Evolutionary conservation across 2,329 filamentous ascomycete species (phyloP), one percentile per base, ranked within the genome.

Genomic region (Alternaria brassicae): DNA sequence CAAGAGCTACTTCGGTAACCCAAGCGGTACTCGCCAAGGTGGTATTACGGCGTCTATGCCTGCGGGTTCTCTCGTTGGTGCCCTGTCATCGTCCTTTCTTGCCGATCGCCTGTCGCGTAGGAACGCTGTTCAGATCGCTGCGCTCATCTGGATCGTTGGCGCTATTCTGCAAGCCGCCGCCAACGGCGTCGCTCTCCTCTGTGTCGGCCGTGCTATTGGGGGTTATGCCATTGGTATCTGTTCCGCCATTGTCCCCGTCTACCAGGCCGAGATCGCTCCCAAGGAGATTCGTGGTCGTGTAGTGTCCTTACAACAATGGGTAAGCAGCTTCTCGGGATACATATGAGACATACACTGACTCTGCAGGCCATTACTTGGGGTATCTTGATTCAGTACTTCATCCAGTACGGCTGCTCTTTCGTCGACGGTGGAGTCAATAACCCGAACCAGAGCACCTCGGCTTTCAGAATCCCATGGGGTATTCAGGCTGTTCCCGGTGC

Each of bases 161-260:
- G 72, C 79, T 12, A 72, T 79, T 47, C 69, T 78, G 51, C 77
- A 78, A 58, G 72, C 74, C 36, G 72, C 74, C 9, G 57, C 76
- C n/a, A 79, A 80, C 40, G 77, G 78, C 53, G 63, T 80, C 10
- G 66, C 72, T 49, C 71, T 78, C 30, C 73, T 80, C 61, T 84
- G 87, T 69, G 72, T 78, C 32, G 75, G 75, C 34, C 89, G 93
- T 77, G 88, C 96, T 63, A 85, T 95, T 76, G 92, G 91, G 56
- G 93, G 93, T 80, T 81, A 96, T 8, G 91, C 92, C 40, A 92
- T 97, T 60, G 93, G 93, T 77, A 91, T 93, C 74, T 84, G 96
- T 45, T 96, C 93, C 0, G 94, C 93, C 47, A 96, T 97, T 67
- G 92, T 97, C 1, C 93, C 93, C 0, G 91, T 97, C 44, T 97